Conservation (phyloP, 2,329 filamentous ascomycete genomes). For the Aphanocladium album region DNA sequence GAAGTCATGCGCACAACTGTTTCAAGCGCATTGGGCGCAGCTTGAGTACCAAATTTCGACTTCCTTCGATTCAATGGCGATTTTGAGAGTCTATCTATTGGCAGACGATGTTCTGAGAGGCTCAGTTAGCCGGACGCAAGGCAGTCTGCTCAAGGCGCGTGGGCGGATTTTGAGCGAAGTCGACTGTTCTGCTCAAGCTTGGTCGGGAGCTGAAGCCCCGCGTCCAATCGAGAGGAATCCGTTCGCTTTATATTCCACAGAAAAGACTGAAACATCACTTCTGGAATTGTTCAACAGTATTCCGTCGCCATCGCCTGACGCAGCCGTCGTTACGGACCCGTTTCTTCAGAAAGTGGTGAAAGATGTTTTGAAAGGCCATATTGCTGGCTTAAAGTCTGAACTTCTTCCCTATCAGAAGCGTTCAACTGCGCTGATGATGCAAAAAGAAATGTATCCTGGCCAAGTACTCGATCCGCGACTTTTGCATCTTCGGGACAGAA, state of each 20-base stretch:
- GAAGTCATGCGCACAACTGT: constrained; percentile 25
- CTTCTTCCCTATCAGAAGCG: constrained; percentile 76
- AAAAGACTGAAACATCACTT: constrained; percentile 39
- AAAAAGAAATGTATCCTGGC: constrained; percentile 65
- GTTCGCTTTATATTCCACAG: constrained; percentile 26
- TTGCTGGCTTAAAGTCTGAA: constrained; percentile 56
- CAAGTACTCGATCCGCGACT: constrained; percentile 70
- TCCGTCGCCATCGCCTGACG: constrained; percentile 60
- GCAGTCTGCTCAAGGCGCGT: constrained; percentile 40
- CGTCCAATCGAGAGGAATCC: constrained; percentile 15
- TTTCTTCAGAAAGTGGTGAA: constrained; percentile 50
- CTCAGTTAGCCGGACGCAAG: constrained; percentile 44
- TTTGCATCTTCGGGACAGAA: constrained; percentile 53
- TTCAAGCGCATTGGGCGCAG: constrained; percentile 37
- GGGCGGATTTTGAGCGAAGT: constrained; percentile 45
- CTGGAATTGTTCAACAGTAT: constrained; percentile 70
- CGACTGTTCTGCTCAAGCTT: constrained; percentile 51
- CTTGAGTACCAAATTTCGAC: constrained; percentile 32
- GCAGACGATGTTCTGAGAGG: constrained; percentile 59
- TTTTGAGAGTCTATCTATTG: constrained; percentile 55
- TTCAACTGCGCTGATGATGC: constrained; percentile 78
- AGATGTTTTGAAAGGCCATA: constrained; percentile 46
- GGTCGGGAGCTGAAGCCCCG: constrained; percentile 42
- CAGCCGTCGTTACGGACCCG: constrained; percentile 41
- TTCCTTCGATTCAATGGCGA: constrained; percentile 19